Evolutionary conservation across 768 basidiomycete genomes (phyloP), one percentile per base, ranked within the genome.

Genomic region (Russula virescens): DNA sequence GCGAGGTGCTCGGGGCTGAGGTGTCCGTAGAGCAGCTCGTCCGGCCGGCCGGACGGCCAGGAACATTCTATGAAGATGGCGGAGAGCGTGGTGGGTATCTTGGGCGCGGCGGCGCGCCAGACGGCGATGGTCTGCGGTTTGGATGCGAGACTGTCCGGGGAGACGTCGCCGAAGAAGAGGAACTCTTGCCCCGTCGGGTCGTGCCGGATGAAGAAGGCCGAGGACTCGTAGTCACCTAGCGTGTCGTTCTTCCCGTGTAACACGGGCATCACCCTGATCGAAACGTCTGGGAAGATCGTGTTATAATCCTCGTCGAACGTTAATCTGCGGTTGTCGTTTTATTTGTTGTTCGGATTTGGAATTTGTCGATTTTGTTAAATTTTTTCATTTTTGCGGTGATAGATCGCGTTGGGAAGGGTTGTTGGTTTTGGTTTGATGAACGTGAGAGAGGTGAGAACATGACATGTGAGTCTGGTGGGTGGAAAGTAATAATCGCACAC

Each of bases 51-150:
- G 0, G 84, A 81, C 23, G 88, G 85, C 77, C 87, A 94, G 1
- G 94, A 96, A 73, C 96, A 98, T 76, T 98, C 96, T 70, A 98
- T 91, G 71, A 98, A 98, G 60, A 98, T 81, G n/a, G 83, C 80
- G 35, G 82, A 80, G 18, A 98, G 81, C 4, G 75, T 77, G 25
- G 83, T 78, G 0, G 84, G 84, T 68, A 97, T 84, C 73, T 85
- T 86, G 49, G 83, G 77, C 5, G 94, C 94, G 0, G 93, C 94
- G 28, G 78, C 81, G 45, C 80, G 81, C 96, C 95, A 98, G 51
- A 98, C 86, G 46, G 78, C 74, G 28, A 78, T 77, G 43, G 86
- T 95, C 55, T 76, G 79, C 5, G 87, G 87, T 16, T 75, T 73
- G 18, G 69, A n/a, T 7, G 89, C 80, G 51, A 94, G 68, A 54